Base-by-base conservation (phyloP, 192 early-diverging fungal genomes). In the Coemansia sp. region DNA sequence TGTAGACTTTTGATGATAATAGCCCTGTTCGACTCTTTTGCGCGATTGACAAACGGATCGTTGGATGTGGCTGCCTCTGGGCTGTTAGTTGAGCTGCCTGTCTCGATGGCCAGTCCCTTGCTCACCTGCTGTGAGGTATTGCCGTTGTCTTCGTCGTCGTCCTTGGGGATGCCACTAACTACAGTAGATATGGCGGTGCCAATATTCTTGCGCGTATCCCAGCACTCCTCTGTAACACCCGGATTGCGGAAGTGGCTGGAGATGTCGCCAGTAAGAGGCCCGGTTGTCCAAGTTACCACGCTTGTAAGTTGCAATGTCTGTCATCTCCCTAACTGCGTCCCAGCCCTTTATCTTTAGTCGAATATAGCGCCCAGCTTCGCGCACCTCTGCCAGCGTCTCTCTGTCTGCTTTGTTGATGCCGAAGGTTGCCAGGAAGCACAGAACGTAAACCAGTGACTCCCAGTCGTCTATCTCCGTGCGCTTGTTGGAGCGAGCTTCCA, bases 401-500 rank as follows among this genome's bases (percentile, higher is more conserved):
- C 40, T n/a, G 40, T 42, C 40, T 0, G 3, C 17, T 2, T 0
- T 9, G 9, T 43, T 66, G 39, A 62, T 27, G 1, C 72, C 72
- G 39, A 40, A 61, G 0, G 72, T 59, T 4, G 56, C 55, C 26
- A 64, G 21, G 55, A 56, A 63, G 40, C 40, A 42, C n/a, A 18
- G 17, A 6, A 42, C 40, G n/a, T 21, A 42, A 8, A 42, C 6
- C 40, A 42, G 8, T 11, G 67, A 38, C 37, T 38, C 11, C 37
- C 37, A 38, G 37, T 38, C 37, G 12, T 38, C 37, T 0, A 75
- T 38, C 0, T 36, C 56, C 0, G 62, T 62, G 22, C 61, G 53
- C 15, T 26, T 7, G 1, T 46, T 52, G 11, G 11, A 5, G 15
- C 24, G 19, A 4, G 35, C 14, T 12, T 53, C 41, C 6, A 76